Conservation (phyloP, 257 asterid species). For the Primulina eburnea region DNA sequence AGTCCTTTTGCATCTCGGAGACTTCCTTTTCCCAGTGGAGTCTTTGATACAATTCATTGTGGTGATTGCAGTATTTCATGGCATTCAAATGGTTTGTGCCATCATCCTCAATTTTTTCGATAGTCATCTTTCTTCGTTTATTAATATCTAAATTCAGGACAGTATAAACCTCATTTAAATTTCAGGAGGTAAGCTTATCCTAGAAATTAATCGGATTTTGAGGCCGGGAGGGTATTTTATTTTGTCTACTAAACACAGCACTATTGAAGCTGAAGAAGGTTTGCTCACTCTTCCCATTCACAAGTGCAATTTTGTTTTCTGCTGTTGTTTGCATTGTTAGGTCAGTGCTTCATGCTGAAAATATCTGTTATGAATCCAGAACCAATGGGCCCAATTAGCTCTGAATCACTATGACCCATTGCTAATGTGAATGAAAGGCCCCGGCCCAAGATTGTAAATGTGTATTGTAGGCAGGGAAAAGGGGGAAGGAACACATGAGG, state of each 20-base stretch:
- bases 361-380: too few species aligned
- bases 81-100: conserved; percentile 76
- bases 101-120: conserved; percentile 19
- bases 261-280: conserved; percentile 93
- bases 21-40: conserved; percentile 93
- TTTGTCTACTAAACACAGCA: conserved; percentile 65
- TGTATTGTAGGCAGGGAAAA: too few species aligned
- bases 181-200: conserved; percentile 85
- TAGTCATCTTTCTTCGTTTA: conserved; percentile 11
- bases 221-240: conserved; percentile 97
- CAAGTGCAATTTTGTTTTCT: neutral
- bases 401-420: too few species aligned
- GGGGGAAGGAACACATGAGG: too few species aligned
- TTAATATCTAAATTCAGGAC: neutral
- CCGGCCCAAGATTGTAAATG: too few species aligned
- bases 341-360: neutral
- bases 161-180: conserved; percentile 8
- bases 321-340: neutral
- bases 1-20: conserved; percentile 70
- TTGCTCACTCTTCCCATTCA: conserved; percentile 27
- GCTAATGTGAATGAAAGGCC: too few species aligned
- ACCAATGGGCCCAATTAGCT: too few species aligned
- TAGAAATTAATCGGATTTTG: conserved; percentile 87
- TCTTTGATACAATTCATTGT: conserved; percentile 86
- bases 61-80: conserved; percentile 72